Conservation (phyloP, 1,284 basidiomycete species). For the Ceratobasidium papillatum region DNA sequence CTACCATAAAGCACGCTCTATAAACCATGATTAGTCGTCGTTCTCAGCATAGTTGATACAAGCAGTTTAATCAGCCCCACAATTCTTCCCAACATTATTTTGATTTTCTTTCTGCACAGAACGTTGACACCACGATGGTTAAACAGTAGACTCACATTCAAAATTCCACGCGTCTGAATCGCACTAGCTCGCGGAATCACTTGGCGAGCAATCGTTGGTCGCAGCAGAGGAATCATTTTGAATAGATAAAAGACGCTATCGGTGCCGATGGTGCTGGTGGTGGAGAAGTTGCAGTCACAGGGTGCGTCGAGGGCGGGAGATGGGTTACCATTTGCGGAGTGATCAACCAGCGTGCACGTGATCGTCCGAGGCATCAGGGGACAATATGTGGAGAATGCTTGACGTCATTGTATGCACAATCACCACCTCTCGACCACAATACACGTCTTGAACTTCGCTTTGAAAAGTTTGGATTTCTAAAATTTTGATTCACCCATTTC, state of each 20-base stretch:
- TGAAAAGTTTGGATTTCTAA: background rate
- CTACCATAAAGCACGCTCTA: conserved; percentile 73
- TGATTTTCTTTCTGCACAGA: background rate
- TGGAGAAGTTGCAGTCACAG: conserved; percentile 12
- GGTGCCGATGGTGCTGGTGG: conserved; percentile 12
- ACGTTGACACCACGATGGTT: background rate
- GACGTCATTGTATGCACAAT: conserved; percentile 34
- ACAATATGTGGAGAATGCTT: conserved; percentile 7
- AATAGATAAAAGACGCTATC: background rate
- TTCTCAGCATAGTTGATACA: background rate
- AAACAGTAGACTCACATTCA: conserved; percentile 20
- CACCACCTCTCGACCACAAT: background rate
- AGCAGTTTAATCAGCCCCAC: background rate
- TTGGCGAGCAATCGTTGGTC: background rate
- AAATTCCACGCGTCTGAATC: conserved; percentile 24
- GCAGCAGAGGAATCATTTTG: conserved; percentile 7
- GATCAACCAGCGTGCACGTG: conserved; percentile 19
- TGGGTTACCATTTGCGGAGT: conserved; percentile 1
- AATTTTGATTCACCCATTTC: no score
- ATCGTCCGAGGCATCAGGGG: conserved; percentile 17
- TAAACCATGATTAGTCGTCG: background rate
- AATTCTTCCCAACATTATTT: background rate
- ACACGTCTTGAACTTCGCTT: background rate
- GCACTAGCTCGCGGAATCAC: conserved; percentile 4
- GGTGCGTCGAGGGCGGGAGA: background rate